Percentiles rank a stretch among this genome's conserved stretches.
phyloP scores from a whole-genome alignment of 2,329 filamentous ascomycete species.

The Alternaria ventricosa region DNA sequence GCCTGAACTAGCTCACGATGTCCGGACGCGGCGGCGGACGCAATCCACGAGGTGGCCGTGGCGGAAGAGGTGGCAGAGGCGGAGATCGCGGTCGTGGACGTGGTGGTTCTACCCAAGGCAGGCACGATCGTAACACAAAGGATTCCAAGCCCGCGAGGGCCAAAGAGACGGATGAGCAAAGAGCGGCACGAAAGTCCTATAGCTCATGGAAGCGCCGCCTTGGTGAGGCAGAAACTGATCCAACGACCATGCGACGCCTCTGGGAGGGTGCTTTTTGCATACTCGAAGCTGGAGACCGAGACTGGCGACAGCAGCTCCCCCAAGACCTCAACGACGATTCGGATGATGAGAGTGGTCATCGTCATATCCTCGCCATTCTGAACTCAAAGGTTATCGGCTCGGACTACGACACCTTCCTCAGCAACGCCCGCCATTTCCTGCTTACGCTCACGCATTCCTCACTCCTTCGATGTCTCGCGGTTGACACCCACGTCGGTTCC shows the following conservation, averaged over 20 bases:
- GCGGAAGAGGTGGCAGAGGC: background rate
- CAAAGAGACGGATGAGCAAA: constrained; percentile 31
- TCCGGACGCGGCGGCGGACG: background rate
- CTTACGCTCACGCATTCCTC: constrained; percentile 42
- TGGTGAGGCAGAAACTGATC: constrained; percentile 24
- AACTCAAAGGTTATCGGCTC: constrained; percentile 2
- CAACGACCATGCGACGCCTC: constrained; percentile 23
- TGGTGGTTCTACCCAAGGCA: background rate
- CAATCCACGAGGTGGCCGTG: background rate
- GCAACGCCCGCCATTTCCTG: constrained; percentile 23
- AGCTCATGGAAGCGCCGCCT: constrained; percentile 37
- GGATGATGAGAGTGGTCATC: constrained; percentile 27
- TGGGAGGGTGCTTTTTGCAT: constrained; percentile 40
- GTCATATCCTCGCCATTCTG: constrained; percentile 37
- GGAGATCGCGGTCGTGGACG: background rate
- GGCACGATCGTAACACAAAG: background rate
- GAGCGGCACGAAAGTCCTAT: constrained; percentile 31
- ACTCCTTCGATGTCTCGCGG: constrained; percentile 43
- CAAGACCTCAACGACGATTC: constrained; percentile 39
- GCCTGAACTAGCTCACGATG: background rate
- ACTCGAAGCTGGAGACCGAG: constrained; percentile 36
- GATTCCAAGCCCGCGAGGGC: background rate
- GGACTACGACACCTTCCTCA: constrained; percentile 11
- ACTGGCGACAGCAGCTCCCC: constrained; percentile 41
- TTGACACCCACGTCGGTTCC: constrained; percentile 44